A percentile compares a stretch with the other conserved stretches of the same genome.
phyloP scores from a whole-genome alignment of 2,329 filamentous ascomycete species.

The Fusarium longipes region DNA sequence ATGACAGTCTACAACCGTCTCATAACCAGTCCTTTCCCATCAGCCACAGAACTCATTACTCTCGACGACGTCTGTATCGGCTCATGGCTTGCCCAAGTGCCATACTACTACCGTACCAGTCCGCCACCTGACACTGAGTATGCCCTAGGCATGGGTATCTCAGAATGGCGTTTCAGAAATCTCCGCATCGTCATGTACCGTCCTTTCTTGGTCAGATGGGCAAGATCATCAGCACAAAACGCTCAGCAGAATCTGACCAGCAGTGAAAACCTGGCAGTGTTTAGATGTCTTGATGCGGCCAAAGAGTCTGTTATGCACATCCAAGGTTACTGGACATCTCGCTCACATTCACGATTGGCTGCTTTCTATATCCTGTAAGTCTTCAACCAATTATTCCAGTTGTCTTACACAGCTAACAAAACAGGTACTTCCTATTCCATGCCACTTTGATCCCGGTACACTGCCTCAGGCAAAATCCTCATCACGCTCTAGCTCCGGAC shows the following conservation, averaged over 20 bases:
- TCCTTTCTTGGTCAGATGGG: slow-evolving; percentile 28
- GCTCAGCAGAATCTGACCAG: slow-evolving; percentile 23
- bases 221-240: slow-evolving; percentile 9
- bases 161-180: slow-evolving; percentile 26
- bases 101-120: slow-evolving; percentile 18
- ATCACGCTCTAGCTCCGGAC: slow-evolving; percentile 18
- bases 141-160: slow-evolving; percentile 25
- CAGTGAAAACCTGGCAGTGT: slow-evolving; percentile 25
- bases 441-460: slow-evolving; percentile 32
- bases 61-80: slow-evolving; percentile 29
- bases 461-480: slow-evolving; percentile 23
- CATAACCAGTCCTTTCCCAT: slow-evolving; percentile 32
- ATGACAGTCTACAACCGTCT: slow-evolving; percentile 33
- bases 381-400: accelerated
- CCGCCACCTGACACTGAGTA: slow-evolving; percentile 17
- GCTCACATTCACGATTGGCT: slow-evolving; percentile 21
- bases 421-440: slow-evolving; percentile 28
- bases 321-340: slow-evolving; percentile 23
- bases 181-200: slow-evolving; percentile 34
- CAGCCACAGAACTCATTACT: slow-evolving; percentile 25
- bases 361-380: slow-evolving; percentile 33
- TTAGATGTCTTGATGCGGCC: slow-evolving; percentile 25
- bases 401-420: background rate
- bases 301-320: slow-evolving; percentile 26
- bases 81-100: slow-evolving; percentile 28